Percentiles rank a stretch among this genome's conserved stretches.
These are phyloP conservation scores for Curvularia sp. DNA, from an alignment of 2,329 filamentous ascomycete genomes.

Conservation along the genomic window DNA sequence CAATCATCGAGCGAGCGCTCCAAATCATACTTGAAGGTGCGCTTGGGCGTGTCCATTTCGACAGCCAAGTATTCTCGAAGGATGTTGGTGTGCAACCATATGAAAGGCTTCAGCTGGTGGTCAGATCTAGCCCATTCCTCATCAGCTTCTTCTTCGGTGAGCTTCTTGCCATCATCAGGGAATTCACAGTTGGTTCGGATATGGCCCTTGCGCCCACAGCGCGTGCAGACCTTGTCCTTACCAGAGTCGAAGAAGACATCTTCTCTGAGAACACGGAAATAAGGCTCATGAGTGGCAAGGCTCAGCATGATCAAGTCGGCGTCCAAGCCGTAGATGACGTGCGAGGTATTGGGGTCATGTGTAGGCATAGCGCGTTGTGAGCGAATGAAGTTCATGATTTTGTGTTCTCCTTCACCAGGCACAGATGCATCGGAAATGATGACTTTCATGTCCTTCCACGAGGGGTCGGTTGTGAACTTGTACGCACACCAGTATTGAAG, in stretches of 20 bases:
- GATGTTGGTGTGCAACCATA: slow-evolving; percentile 94
- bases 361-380: slow-evolving; percentile 90
- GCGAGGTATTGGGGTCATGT: slow-evolving; percentile 94
- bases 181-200: slow-evolving; percentile 77
- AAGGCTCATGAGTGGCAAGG: slow-evolving; percentile 93
- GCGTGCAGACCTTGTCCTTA: slow-evolving; percentile 81
- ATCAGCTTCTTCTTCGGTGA: slow-evolving; percentile 79
- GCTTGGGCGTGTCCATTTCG: slow-evolving; percentile 81
- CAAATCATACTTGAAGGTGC: slow-evolving; percentile 89
- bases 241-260: slow-evolving; percentile 94
- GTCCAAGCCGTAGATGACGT: slow-evolving; percentile 98
- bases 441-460: slow-evolving; percentile 90
- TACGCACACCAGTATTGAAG: slow-evolving; percentile 97
- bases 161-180: slow-evolving; percentile 64
- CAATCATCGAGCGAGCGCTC: slow-evolving; percentile 96
- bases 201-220: slow-evolving; percentile 93
- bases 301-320: slow-evolving; percentile 99
- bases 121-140: slow-evolving; percentile 47
- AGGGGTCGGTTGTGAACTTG: slow-evolving; percentile 95
- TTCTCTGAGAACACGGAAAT: slow-evolving; percentile 94
- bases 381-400: slow-evolving; percentile 98
- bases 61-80: slow-evolving; percentile 91
- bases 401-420: slow-evolving; percentile 97
- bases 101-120: slow-evolving; percentile 82
- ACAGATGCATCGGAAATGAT: slow-evolving; percentile 99